Evolutionary conservation across 2,329 filamentous ascomycete genomes (phyloP).

Genomic region (Claviceps cyperi): DNA sequence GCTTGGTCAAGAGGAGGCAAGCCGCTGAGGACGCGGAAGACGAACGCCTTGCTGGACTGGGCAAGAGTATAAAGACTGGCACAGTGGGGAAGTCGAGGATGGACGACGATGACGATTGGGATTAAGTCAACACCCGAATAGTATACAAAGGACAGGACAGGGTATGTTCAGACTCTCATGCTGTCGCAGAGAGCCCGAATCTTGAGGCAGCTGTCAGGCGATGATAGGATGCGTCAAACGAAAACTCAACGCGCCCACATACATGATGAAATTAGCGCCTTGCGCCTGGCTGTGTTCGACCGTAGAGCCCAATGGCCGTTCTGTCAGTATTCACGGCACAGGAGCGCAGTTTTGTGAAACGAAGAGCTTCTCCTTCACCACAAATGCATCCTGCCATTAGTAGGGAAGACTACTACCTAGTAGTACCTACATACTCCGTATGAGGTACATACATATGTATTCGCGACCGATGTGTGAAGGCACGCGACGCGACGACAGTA

Average conservation of each 20-base stretch:
- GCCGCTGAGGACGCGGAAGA: constrained; percentile 47
- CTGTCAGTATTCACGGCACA: neutral
- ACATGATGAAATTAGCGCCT: neutral
- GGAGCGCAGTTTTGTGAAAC: neutral
- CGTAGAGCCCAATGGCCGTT: neutral
- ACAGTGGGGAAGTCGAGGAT: constrained; percentile 29
- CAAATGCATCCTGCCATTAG: neutral
- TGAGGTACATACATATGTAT: no score
- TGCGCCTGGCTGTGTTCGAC: neutral
- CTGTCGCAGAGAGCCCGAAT: neutral
- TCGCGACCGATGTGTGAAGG: neutral
- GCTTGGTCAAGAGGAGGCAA: constrained; percentile 50
- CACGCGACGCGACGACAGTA: constrained; percentile 1
- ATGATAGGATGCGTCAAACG: neutral
- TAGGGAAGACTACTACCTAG: no score
- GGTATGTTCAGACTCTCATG: no score
- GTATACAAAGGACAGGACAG: neutral
- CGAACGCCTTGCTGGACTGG: constrained; percentile 27
- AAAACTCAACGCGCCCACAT: neutral
- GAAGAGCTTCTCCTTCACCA: neutral
- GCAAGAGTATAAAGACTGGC: constrained; percentile 37
- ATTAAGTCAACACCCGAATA: constrained; percentile 25
- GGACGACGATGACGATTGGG: constrained; percentile 42
- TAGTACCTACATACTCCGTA: no score
- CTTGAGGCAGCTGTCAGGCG: neutral